Evolutionary conservation across 768 basidiomycete species (phyloP), one percentile per base, ranked within the genome.

Genomic region (Mycena alexandri): DNA sequence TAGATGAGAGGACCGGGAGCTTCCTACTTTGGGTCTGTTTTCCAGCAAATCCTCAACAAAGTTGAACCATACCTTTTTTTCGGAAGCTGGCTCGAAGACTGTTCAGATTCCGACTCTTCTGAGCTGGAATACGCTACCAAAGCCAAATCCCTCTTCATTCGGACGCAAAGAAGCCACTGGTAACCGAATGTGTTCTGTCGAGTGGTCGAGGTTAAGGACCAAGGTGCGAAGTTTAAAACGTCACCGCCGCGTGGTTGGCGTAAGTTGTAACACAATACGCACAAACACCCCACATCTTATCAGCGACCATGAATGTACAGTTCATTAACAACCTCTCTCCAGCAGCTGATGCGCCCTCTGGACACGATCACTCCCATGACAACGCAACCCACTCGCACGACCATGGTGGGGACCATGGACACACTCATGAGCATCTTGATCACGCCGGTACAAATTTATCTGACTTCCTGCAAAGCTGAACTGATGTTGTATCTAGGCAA

Each of bases 391-490:
- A 85, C 54, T 79, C 78, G 13, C 90, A 91, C 69, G 83, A 85
- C 52, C 89, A 89, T 72, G 86, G 81, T 12, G 85, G 84, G 47
- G 95, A 96, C 59, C 96, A 98, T 74, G 96, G 96, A 5, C 97
- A 98, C 73, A 95, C 95, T 0, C 97, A 98, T 77, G 97, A 98
- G 69, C 90, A 93, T 73, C 84, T 97, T 53, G 95, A 98, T 61
- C 85, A 98, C 79, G 85, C 96, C 64, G 96, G 96, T 92, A 54
- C 44, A n/a, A 13, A 50, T 22, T 19, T 21, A 22, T 21, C 24
- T 11, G 2, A 75, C 44, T 70, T 21, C 5, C 14, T 29, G 33
- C 53, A 9, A 21, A 55, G 10, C 29, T n/a, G 19, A 25, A 65
- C 19, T 61, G 13, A 34, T n/a, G 22, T 57, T 24, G 24, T 50